Evolutionary conservation across 371 early-diverging fungal species (phyloP).

Genomic region (Actinomortierella wolfii): DNA sequence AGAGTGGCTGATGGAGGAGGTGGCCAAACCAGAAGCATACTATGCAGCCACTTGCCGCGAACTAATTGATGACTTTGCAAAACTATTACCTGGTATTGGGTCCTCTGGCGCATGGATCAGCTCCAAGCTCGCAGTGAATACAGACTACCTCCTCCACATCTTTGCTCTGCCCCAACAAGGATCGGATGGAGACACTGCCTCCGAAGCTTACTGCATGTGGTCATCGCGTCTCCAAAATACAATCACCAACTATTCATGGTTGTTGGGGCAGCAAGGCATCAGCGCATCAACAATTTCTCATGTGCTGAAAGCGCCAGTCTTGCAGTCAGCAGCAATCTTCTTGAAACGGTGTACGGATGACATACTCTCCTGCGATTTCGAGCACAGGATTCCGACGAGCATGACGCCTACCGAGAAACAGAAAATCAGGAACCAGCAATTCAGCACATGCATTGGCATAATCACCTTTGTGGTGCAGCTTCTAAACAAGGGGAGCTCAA

Average conservation of each 20-base stretch:
- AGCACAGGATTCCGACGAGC: slow-evolving; percentile 4
- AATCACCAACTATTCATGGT: slow-evolving; percentile 43
- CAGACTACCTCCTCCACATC: slow-evolving; percentile 4
- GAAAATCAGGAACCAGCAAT: slow-evolving; percentile 28
- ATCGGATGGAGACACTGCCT: slow-evolving; percentile 14
- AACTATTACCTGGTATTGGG: slow-evolving; percentile 43
- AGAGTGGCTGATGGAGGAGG: slow-evolving; percentile 66
- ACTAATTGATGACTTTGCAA: slow-evolving; percentile 57
- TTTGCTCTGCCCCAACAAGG: slow-evolving; percentile 5
- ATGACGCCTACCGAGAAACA: slow-evolving; percentile 24
- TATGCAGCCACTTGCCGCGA: slow-evolving; percentile 69
- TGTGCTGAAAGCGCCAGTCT: slow-evolving; percentile 6
- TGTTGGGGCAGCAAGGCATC: slow-evolving; percentile 26
- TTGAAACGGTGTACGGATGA: slow-evolving; percentile 20
- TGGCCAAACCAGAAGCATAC: slow-evolving; percentile 53
- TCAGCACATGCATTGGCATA: slow-evolving; percentile 13
- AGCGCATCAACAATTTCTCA: slow-evolving; percentile 12
- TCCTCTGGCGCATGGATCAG: slow-evolving; percentile 26
- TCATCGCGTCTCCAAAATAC: slow-evolving; percentile 37
- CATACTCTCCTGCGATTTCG: not conserved
- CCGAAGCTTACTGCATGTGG: slow-evolving; percentile 27
- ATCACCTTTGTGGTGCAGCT: slow-evolving; percentile 16
- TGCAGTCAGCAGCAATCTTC: slow-evolving; percentile 16
- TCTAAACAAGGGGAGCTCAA: too few species aligned
- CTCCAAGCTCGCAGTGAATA: slow-evolving; percentile 14